These are phyloP conservation scores for Hibiscus tridactylites DNA, from an alignment of 345 rosid species.

Conservation along the genomic window DNA sequence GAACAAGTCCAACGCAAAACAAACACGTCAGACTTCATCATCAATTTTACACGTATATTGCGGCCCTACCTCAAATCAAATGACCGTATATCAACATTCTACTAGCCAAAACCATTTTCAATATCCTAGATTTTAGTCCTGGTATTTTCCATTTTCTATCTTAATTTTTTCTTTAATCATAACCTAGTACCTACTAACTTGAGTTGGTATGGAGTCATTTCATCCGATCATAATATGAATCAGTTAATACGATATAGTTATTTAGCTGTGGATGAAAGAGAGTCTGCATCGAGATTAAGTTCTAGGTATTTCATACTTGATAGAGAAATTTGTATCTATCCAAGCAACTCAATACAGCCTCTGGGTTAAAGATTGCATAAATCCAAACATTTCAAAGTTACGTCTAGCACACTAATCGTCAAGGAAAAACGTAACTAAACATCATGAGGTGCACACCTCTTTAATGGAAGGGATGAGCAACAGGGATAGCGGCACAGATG, in stretches of 20 bases:
- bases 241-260: neutral
- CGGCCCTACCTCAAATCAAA: neutral
- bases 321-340: neutral
- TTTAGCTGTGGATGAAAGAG: neutral
- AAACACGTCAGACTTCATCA: neutral
- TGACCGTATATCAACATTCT: neutral
- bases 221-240: neutral
- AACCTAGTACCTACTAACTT: too few relatives aligned
- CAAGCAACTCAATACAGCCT: neutral
- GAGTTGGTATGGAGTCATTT: neutral
- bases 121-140: neutral
- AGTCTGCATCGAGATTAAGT: neutral
- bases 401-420: conserved; percentile 3
- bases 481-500: conserved; percentile 61
- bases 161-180: too few relatives aligned
- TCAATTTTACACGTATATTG: neutral
- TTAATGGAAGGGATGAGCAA: conserved; percentile 79
- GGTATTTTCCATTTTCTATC: neutral
- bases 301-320: neutral
- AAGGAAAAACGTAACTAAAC: neutral
- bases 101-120: neutral
- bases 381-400: neutral
- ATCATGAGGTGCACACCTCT: conserved; percentile 52
- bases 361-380: neutral
- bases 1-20: neutral